Evolutionary conservation across 2,329 filamentous ascomycete species (phyloP), one percentile per base, ranked within the genome.

Genomic region (Lachnellula arida): DNA sequence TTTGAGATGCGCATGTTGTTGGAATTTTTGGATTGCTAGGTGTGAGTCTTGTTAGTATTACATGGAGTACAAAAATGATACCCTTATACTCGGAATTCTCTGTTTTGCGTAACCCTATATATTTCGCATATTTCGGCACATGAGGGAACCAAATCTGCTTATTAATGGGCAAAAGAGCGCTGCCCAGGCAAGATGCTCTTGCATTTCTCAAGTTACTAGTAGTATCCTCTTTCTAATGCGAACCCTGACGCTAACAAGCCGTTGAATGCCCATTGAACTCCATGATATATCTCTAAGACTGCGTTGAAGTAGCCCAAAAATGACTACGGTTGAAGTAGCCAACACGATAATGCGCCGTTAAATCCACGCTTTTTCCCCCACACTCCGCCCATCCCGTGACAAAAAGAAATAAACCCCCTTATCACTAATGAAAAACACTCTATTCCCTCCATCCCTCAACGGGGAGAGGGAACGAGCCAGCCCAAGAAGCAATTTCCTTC

Each of bases 401-500:
- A 23, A 51, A 51, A 42, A 34, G 3, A 42, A 42, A 32, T 34
- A 25, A 63, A 53, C 49, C 55, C 53, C 58, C 51, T 57, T 46
- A 60, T 59, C 60, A 60, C 28, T 49, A 58, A 49, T 28, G 48
- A 59, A 60, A 49, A 51, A 58, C 34, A 46, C 51, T 63, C 53
- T 67, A 64, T 43, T 51, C 63, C 69, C 84, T 81, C 84, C 84
- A 87, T 69, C 84, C 84, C 78, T 87, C 84, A 62, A 95, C 86
- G 59, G 94, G 94, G 60, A 99, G 88, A 70, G 94, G 94, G 88
- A 97, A 99, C 65, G 82, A 84, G 72, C 81, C 82, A 71, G 89
- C 90, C 93, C 93, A 99, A 49, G 77, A 77, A 47, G 90, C 80
- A 72, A 99, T 91, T 82, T 97, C 93, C 79, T 91, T 88, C 79